Evolutionary conservation across 768 basidiomycete species (phyloP).

Genomic region (Lentinula sp.): DNA sequence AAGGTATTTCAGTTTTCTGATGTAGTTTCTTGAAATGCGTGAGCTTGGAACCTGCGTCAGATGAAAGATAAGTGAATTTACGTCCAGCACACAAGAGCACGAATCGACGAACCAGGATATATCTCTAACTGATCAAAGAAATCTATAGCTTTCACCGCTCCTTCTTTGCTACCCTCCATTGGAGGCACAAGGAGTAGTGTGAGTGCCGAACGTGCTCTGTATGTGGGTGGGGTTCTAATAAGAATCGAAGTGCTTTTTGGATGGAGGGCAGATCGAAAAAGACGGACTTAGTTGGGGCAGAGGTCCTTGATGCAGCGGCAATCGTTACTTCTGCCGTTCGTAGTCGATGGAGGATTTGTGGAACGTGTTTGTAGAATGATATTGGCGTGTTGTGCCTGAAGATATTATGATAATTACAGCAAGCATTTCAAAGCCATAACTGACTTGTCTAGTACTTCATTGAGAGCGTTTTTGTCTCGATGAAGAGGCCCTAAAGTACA

Average conservation of each 20-base stretch:
- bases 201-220: slow-evolving; percentile 75
- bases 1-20: slow-evolving; percentile 67
- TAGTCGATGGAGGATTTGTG: slow-evolving; percentile 60
- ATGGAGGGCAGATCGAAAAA: not conserved
- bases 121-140: slow-evolving; percentile 73
- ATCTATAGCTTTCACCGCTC: slow-evolving; percentile 40
- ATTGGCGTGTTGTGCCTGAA: slow-evolving; percentile 49
- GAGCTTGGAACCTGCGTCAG: slow-evolving; percentile 69
- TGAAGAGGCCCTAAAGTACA: slow-evolving; percentile 42
- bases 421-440: not conserved
- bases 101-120: slow-evolving; percentile 49
- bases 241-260: not conserved
- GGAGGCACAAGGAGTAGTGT: slow-evolving; percentile 50
- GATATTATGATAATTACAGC: not conserved
- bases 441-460: slow-evolving; percentile 47
- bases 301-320: slow-evolving; percentile 72
- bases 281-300: slow-evolving; percentile 61
- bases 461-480: slow-evolving; percentile 35
- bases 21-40: slow-evolving; percentile 75
- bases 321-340: slow-evolving; percentile 43
- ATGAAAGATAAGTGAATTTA: not conserved
- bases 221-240: not conserved
- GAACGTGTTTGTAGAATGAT: slow-evolving; percentile 73
- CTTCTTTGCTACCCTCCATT: slow-evolving; percentile 12
- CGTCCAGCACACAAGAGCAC: not conserved